These are phyloP conservation scores for Boletus sensibilis DNA, from an alignment of 768 basidiomycete genomes.

Conservation along the genomic window DNA sequence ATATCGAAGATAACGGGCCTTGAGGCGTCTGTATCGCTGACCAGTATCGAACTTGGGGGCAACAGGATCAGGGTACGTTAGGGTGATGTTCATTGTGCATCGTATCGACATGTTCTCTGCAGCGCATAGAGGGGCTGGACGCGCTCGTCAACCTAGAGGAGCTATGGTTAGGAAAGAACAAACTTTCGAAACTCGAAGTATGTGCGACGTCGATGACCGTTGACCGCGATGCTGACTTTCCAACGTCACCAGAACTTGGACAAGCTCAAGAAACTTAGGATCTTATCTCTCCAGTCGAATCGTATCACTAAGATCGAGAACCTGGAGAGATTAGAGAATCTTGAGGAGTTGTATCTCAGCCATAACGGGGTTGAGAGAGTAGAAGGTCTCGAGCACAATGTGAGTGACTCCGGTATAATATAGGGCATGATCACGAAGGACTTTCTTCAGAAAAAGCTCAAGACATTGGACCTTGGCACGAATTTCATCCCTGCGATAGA, in stretches of 20 bases:
- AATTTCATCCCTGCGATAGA: slow-evolving; percentile 82
- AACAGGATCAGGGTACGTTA: slow-evolving; percentile 80
- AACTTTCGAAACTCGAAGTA: slow-evolving; percentile 86
- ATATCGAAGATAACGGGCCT: slow-evolving; percentile 78
- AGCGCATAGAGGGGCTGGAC: slow-evolving; percentile 89
- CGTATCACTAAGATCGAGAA: slow-evolving; percentile 86
- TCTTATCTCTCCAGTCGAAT: slow-evolving; percentile 92
- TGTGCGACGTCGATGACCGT: background rate
- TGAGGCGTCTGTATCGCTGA: slow-evolving; percentile 53
- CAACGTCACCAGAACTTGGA: slow-evolving; percentile 55
- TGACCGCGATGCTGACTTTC: background rate
- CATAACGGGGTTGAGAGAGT: slow-evolving; percentile 87
- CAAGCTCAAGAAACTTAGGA: slow-evolving; percentile 69
- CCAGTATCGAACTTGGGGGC: slow-evolving; percentile 89
- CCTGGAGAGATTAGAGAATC: slow-evolving; percentile 63
- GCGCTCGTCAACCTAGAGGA: slow-evolving; percentile 82
- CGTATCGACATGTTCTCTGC: slow-evolving; percentile 2
- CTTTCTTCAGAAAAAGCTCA: slow-evolving; percentile 54
- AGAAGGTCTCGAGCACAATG: slow-evolving; percentile 85
- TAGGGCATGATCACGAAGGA: background rate
- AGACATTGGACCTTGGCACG: slow-evolving; percentile 83
- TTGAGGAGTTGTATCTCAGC: slow-evolving; percentile 91
- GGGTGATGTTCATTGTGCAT: background rate
- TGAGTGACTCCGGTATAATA: slow-evolving; percentile 34
- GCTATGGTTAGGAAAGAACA: slow-evolving; percentile 98